Conservation (phyloP, 441 rosid genomes). For the Dalechampia spathulata region DNA sequence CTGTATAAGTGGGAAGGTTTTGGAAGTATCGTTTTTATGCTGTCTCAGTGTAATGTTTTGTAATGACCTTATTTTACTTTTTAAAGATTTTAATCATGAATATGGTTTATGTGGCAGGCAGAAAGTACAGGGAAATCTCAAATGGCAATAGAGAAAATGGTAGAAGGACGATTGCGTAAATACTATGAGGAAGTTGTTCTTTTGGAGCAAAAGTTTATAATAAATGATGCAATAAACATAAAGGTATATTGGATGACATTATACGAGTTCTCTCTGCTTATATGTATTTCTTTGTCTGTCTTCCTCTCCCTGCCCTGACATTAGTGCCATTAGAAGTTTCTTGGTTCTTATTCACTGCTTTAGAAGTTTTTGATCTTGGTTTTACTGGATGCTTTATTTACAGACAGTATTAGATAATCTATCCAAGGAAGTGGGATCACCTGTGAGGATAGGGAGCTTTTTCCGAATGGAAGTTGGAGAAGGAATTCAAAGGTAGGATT, state of each 20-base stretch:
- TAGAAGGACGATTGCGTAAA: constrained; percentile 89
- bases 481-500: constrained; percentile 73
- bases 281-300: background rate
- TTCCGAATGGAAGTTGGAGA: constrained; percentile 96
- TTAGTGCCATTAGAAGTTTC: too few relatives aligned
- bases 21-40: too few relatives aligned
- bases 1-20: too few relatives aligned
- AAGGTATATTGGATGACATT: constrained; percentile 40
- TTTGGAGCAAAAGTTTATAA: constrained; percentile 76
- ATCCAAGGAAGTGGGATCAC: constrained; percentile 70
- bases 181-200: constrained; percentile 88
- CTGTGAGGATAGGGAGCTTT: constrained; percentile 69
- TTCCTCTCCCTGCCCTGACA: background rate
- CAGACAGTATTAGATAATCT: constrained; percentile 63
- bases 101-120: constrained; percentile 50
- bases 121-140: constrained; percentile 71
- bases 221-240: constrained; percentile 52
- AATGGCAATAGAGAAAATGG: constrained; percentile 86
- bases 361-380: constrained; percentile 5
- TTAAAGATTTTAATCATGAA: background rate
- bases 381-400: constrained; percentile 1
- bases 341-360: too few relatives aligned
- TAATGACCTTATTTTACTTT: constrained; percentile 1
- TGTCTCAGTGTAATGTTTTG: background rate
- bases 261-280: background rate